Conservation (phyloP, 805 yeast genomes). For the Schizosaccharomyces pombe region DNA sequence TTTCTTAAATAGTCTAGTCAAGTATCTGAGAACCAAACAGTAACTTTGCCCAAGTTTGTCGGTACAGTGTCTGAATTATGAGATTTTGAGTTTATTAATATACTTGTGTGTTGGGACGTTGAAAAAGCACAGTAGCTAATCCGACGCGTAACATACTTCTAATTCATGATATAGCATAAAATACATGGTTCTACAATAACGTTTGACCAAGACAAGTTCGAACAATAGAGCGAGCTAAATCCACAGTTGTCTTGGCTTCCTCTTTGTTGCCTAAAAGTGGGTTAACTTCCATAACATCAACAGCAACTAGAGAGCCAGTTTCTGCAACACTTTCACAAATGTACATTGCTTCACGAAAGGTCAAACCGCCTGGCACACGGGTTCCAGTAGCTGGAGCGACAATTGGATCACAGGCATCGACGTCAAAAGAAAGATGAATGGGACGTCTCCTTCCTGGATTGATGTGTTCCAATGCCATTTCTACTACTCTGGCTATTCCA, state of each 20-base stretch:
- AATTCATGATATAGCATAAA: too few species aligned
- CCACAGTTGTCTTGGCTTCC: constrained; percentile 62
- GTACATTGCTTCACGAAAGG: constrained; percentile 82
- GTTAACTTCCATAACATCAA: constrained; percentile 85
- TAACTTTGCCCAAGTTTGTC: too few species aligned
- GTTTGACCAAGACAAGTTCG: constrained; percentile 79
- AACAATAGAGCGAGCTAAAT: constrained; percentile 74
- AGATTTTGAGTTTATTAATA: too few species aligned
- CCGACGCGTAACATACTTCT: too few species aligned
- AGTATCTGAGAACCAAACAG: too few species aligned
- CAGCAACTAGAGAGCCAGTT: constrained; percentile 64
- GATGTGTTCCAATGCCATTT: constrained; percentile 63
- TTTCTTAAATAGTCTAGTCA: too few species aligned
- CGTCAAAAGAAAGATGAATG: constrained; percentile 78
- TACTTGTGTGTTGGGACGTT: too few species aligned
- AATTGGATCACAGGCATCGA: constrained; percentile 86
- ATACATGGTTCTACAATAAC: too few species aligned
- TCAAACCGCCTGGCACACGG: constrained; percentile 86
- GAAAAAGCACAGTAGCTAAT: too few species aligned
- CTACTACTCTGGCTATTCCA: constrained; percentile 77
- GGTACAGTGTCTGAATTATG: too few species aligned
- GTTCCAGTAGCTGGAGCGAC: constrained; percentile 95
- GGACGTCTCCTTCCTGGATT: constrained; percentile 55
- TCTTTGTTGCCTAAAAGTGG: constrained; percentile 63
- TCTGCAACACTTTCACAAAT: constrained; percentile 79